phyloP scores from a whole-genome alignment of 192 early-diverging fungal genomes.

The Gonapodya sp. region DNA sequence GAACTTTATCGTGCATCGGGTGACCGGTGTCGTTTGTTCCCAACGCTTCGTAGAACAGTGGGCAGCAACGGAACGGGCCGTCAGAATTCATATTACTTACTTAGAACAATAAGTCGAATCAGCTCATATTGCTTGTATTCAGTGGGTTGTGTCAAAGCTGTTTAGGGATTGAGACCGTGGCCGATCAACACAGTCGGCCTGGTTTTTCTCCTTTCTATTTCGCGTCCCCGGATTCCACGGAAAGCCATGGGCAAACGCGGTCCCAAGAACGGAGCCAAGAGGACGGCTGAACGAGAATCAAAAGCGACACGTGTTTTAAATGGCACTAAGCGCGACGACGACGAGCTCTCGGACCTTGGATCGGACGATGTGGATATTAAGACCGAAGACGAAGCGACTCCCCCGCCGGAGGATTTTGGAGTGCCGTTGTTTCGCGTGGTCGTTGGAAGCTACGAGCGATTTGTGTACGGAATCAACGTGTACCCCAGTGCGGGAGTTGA shows the following conservation, averaged over 20 bases:
- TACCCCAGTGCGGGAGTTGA: not conserved
- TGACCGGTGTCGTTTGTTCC: too few relatives aligned
- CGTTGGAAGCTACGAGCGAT: slow-evolving; percentile 89
- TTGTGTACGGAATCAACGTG: slow-evolving; percentile 83
- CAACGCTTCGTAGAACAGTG: too few relatives aligned
- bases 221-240: not conserved
- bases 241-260: not conserved
- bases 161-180: too few relatives aligned
- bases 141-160: too few relatives aligned
- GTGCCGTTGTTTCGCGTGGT: slow-evolving; percentile 49
- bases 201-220: not conserved
- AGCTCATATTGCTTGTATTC: too few relatives aligned
- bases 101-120: too few relatives aligned
- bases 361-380: not conserved
- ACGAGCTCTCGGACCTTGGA: not conserved
- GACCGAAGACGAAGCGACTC: not conserved
- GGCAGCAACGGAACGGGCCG: too few relatives aligned
- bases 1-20: too few relatives aligned
- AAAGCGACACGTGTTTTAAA: not conserved
- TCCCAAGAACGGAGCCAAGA: not conserved
- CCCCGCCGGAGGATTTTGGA: slow-evolving; percentile 15
- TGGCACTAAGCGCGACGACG: not conserved
- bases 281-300: not conserved
- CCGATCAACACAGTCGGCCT: too few relatives aligned
- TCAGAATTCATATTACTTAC: too few relatives aligned